Percentiles rank a stretch among this genome's conserved stretches.
Conservation (phyloP, 306 rosid species). For the Calophaca sinica region DNA sequence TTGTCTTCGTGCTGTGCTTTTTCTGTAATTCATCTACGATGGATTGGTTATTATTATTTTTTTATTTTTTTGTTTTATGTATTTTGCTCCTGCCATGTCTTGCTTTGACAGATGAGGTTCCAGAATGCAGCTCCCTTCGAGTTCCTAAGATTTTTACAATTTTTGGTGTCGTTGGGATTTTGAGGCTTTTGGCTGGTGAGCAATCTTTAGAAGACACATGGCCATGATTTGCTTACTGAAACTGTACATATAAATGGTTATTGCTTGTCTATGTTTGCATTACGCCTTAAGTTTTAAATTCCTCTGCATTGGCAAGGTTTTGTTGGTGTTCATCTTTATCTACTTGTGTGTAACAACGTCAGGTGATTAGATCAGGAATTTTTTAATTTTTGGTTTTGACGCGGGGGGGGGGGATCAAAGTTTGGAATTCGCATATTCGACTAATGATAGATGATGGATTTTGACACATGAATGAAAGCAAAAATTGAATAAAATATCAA, state of each 20-base stretch:
- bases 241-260: constrained; percentile 20
- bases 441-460: constrained; percentile 21
- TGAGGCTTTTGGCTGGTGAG: constrained; percentile 89
- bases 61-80: not conserved
- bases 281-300: constrained; percentile 23
- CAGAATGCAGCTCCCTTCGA: constrained; percentile 68
- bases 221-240: constrained; percentile 35
- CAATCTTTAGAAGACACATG: constrained; percentile 42
- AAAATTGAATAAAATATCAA: constrained; percentile 25
- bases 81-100: constrained; percentile 9
- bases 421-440: constrained; percentile 21
- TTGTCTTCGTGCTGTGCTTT: constrained; percentile 20
- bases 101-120: constrained; percentile 76
- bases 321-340: constrained; percentile 32
- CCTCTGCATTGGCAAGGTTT: constrained; percentile 19
- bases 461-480: constrained; percentile 24
- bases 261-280: constrained; percentile 8
- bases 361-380: constrained; percentile 7
- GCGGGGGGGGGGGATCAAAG: constrained; percentile 2
- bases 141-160: constrained; percentile 81
- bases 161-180: constrained; percentile 85
- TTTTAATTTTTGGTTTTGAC: not conserved
- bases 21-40: not conserved
- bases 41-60: not conserved
- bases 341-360: constrained; percentile 31